These are phyloP conservation scores for Pseudocercospora cruenta DNA, from an alignment of 2,329 filamentous ascomycete genomes.

Conservation along the genomic window DNA sequence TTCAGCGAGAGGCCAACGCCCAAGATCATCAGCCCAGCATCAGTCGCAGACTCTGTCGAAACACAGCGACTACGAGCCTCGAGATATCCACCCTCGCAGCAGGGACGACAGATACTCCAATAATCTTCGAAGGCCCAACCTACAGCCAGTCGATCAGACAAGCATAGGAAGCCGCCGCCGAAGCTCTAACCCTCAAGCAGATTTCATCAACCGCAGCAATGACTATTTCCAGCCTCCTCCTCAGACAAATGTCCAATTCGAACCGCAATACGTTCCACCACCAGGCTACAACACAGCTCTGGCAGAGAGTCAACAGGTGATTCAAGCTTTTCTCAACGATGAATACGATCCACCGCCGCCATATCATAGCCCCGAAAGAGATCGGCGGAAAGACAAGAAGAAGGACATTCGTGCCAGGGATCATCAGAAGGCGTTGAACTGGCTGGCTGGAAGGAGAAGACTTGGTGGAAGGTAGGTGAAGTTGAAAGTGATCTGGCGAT, in stretches of 20 bases:
- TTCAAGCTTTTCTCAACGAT: not conserved
- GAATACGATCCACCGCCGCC: not conserved
- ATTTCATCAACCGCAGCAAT: not conserved
- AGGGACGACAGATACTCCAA: not conserved
- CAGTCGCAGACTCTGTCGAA: too few species aligned
- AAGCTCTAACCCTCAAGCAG: not conserved
- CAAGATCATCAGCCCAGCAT: not conserved
- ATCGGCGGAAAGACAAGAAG: not conserved
- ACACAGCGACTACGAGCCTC: too few species aligned
- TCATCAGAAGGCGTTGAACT: not conserved
- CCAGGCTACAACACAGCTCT: not conserved
- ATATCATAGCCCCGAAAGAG: not conserved
- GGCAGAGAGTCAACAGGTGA: not conserved
- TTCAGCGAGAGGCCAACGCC: not conserved
- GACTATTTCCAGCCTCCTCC: not conserved
- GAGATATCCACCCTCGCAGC: not conserved
- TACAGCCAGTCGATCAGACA: too few species aligned
- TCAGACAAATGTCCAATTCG: not conserved
- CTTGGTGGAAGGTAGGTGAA: not conserved
- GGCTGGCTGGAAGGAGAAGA: not conserved
- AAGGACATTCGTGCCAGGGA: not conserved
- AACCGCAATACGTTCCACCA: not conserved
- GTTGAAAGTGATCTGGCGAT: not conserved
- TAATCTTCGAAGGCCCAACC: too few species aligned
- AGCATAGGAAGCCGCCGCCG: too few species aligned